Evolutionary conservation across 1,139 yeast genomes (phyloP).

Genomic region (Keqinozyma sinolaborantium): DNA sequence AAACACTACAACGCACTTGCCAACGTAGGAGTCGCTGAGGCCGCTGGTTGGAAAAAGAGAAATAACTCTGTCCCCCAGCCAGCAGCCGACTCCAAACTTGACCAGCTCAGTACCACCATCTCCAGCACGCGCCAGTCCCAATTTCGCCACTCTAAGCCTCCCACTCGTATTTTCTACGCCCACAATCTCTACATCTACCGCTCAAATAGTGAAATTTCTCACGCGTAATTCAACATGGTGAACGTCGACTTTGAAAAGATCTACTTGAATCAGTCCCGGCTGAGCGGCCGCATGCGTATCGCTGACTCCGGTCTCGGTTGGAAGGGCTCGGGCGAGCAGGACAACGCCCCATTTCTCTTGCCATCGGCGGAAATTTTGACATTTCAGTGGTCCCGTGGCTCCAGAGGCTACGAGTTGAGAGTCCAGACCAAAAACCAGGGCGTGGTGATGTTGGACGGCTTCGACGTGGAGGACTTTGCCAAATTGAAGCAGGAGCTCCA

Average conservation of each 20-base stretch:
- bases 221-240: too few relatives aligned
- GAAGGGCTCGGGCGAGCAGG: conserved; percentile 59
- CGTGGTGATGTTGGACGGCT: conserved; percentile 86
- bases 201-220: too few relatives aligned
- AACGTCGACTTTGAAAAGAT: conserved; percentile 77
- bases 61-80: too few relatives aligned
- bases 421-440: conserved; percentile 88
- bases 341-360: conserved; percentile 72
- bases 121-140: too few relatives aligned
- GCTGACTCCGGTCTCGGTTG: conserved; percentile 97
- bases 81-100: too few relatives aligned
- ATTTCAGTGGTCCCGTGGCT: conserved; percentile 89
- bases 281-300: conserved; percentile 86
- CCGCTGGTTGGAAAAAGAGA: too few relatives aligned
- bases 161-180: too few relatives aligned
- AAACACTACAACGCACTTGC: too few relatives aligned
- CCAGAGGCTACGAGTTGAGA: conserved; percentile 86
- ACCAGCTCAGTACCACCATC: too few relatives aligned
- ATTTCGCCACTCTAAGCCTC: too few relatives aligned
- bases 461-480: conserved; percentile 77
- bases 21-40: too few relatives aligned
- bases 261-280: conserved; percentile 80
- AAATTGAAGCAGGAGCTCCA: conserved; percentile 81
- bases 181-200: too few relatives aligned
- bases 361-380: conserved; percentile 82